These are phyloP conservation scores for Pyrenula aspistea DNA, from an alignment of 495 filamentous ascomycete genomes.

Conservation along the genomic window DNA sequence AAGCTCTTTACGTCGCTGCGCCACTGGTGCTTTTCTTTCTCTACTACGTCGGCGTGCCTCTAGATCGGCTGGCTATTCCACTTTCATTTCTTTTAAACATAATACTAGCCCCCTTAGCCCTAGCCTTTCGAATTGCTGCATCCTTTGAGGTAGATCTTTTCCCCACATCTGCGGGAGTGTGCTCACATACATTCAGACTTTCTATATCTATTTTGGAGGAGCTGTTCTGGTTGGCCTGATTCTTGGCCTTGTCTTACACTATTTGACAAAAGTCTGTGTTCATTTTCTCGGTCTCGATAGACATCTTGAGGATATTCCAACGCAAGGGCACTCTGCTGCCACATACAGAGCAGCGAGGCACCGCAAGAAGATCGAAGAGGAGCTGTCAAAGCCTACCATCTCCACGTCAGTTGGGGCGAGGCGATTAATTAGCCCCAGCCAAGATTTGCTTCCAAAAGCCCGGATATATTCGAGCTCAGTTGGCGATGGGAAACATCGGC, in stretches of 20 bases:
- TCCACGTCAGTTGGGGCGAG: no score
- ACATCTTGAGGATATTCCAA: not conserved
- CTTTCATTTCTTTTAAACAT: not conserved
- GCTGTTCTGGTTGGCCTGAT: not conserved
- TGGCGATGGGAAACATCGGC: not conserved
- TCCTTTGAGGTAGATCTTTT: not conserved
- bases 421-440: not conserved
- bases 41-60: not conserved
- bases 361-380: not conserved
- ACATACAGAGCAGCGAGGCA: not conserved
- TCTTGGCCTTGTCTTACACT: not conserved
- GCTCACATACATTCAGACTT: not conserved
- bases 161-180: not conserved
- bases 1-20: not conserved
- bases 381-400: not conserved
- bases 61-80: not conserved
- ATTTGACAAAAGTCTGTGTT: not conserved
- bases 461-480: not conserved
- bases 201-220: conserved; percentile 1
- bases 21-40: not conserved
- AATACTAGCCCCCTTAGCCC: not conserved
- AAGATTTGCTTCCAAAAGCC: not conserved
- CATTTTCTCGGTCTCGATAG: not conserved
- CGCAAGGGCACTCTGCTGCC: not conserved
- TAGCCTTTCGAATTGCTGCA: not conserved